phyloP scores from a whole-genome alignment of 306 rosid genomes.

The Glycyrrhiza uralensis region DNA sequence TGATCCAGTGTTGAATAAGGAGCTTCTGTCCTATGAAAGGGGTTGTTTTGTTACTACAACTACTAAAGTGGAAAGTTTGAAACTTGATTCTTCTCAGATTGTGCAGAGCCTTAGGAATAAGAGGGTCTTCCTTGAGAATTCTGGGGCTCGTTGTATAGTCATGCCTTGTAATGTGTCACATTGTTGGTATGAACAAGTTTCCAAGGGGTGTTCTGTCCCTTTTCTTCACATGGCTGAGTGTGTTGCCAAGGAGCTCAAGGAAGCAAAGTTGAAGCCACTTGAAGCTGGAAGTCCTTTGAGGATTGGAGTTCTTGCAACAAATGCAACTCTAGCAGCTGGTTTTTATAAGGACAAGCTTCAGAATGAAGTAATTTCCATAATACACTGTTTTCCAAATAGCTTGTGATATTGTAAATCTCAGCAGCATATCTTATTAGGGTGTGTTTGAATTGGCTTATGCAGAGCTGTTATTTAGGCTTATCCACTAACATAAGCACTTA shows the following conservation, averaged over 20 bases:
- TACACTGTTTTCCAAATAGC: not conserved
- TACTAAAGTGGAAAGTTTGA: conserved; percentile 29
- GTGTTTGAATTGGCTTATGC: too few species aligned
- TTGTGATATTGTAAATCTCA: not conserved
- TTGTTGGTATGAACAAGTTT: conserved; percentile 73
- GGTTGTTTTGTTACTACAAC: conserved; percentile 38
- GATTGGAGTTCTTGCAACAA: conserved; percentile 73
- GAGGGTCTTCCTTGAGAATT: conserved; percentile 63
- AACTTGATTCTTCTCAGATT: conserved; percentile 44
- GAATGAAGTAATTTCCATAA: conserved; percentile 56
- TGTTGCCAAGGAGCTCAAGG: conserved; percentile 81
- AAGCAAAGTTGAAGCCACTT: conserved; percentile 76
- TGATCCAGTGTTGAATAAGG: conserved; percentile 55
- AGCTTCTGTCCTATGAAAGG: conserved; percentile 46
- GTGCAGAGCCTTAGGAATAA: conserved; percentile 52
- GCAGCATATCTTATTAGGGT: conserved; percentile 3
- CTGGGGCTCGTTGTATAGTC: conserved; percentile 71
- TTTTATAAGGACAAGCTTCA: conserved; percentile 76
- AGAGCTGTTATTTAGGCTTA: too few species aligned
- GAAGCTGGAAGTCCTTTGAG: conserved; percentile 76
- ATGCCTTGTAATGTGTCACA: conserved; percentile 87
- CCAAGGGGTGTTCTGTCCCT: conserved; percentile 61
- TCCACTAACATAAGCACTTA: too few species aligned
- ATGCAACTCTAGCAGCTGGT: conserved; percentile 60
- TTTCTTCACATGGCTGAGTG: conserved; percentile 73